Evolutionary conservation across 805 yeast genomes (phyloP).

Genomic region (Komagataella ulmi): DNA sequence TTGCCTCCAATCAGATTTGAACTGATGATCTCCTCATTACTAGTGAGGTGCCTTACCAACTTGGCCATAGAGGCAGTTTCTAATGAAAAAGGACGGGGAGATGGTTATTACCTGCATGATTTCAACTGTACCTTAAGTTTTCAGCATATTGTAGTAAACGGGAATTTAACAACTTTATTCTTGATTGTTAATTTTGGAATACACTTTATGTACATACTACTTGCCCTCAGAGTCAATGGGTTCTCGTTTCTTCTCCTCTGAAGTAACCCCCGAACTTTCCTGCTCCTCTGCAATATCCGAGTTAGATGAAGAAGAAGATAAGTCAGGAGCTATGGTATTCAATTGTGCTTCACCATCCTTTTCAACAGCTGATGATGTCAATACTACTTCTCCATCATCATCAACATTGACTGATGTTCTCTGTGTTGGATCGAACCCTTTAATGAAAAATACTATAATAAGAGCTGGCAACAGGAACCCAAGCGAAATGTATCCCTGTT

Average conservation of each 20-base stretch:
- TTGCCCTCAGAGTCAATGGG: neutral
- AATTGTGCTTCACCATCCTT: neutral
- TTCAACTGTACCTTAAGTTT: too few relatives aligned
- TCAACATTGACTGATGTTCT: neutral
- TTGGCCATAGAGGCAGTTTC: neutral
- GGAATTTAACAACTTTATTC: too few relatives aligned
- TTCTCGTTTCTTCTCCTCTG: neutral
- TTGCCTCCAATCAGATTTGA: conserved; percentile 1
- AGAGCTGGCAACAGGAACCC: neutral
- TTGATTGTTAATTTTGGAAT: too few relatives aligned
- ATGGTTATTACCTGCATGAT: too few relatives aligned
- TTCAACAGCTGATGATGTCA: neutral
- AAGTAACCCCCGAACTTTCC: neutral
- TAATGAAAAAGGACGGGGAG: too few relatives aligned
- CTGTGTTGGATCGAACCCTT: neutral
- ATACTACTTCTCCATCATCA: neutral
- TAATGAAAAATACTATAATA: neutral
- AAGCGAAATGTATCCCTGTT: neutral
- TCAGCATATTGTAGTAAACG: too few relatives aligned
- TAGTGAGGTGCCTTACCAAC: conserved; percentile 1
- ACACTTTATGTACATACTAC: neutral
- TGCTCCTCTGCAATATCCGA: neutral
- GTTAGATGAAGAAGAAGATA: neutral
- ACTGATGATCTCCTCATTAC: conserved; percentile 1
- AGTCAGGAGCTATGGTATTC: neutral